Conservation (phyloP, 331 rosid species). For the Malus hybrid region DNA sequence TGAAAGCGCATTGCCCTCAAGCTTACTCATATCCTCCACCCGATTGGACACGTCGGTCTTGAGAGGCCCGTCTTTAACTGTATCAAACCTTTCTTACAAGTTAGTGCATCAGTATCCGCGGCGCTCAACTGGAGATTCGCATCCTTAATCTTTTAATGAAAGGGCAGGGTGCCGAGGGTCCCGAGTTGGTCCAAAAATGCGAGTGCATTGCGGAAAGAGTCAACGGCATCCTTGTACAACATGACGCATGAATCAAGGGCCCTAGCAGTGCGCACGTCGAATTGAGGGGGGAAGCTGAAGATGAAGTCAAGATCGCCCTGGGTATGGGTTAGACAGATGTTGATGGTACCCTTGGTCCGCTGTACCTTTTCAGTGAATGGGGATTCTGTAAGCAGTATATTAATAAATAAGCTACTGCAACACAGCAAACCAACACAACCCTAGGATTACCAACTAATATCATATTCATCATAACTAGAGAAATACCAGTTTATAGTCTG, state of each 20-base stretch:
- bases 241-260: too few species aligned
- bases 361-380: conserved; percentile 34
- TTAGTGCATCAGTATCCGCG: conserved; percentile 81
- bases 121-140: conserved; percentile 99
- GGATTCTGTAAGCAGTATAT: too few species aligned
- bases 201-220: too few species aligned
- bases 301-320: conserved; percentile 38
- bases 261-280: conserved; percentile 24
- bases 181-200: conserved; percentile 18
- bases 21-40: conserved; percentile 8
- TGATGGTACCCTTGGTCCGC: conserved; percentile 70
- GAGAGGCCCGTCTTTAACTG: conserved; percentile 44
- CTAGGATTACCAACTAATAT: too few species aligned
- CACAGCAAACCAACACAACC: too few species aligned
- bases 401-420: too few species aligned
- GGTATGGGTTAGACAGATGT: conserved; percentile 51
- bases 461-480: too few species aligned
- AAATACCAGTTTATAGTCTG: too few species aligned
- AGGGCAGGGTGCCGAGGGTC: conserved; percentile 25
- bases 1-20: too few species aligned
- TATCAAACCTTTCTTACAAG: conserved; percentile 85
- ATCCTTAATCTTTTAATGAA: conserved; percentile 54
- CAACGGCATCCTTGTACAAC: too few species aligned
- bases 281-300: conserved; percentile 49
- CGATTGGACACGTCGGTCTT: conserved; percentile 45